These are phyloP conservation scores for Acacia pycnantha DNA, from an alignment of 331 rosid species.

Conservation along the genomic window DNA sequence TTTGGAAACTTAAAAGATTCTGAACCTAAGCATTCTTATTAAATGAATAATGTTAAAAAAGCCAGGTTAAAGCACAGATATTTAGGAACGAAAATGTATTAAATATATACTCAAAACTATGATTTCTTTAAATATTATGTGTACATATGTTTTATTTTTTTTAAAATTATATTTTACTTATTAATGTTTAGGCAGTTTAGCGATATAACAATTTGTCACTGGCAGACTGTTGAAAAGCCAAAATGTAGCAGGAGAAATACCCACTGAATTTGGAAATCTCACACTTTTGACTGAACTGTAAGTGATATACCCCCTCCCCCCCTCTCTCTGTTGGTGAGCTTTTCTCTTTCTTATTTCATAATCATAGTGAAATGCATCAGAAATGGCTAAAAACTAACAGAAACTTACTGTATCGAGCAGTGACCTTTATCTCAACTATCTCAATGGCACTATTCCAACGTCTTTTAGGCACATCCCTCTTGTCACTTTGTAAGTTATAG, in stretches of 20 bases:
- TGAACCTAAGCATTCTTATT: background rate
- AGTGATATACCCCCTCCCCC: constrained; percentile 24
- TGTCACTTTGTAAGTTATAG: constrained; percentile 49
- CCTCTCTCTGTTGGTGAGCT: background rate
- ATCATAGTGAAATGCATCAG: background rate
- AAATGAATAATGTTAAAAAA: background rate
- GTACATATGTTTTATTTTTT: background rate
- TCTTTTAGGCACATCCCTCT: constrained; percentile 56
- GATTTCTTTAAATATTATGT: background rate
- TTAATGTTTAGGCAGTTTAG: background rate
- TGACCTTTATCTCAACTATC: constrained; percentile 67
- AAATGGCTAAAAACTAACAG: constrained; percentile 13
- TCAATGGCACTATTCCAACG: constrained; percentile 71
- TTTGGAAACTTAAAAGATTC: background rate
- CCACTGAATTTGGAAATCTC: constrained; percentile 70
- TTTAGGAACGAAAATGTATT: background rate
- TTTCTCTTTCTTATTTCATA: background rate
- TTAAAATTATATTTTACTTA: background rate
- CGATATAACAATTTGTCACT: background rate
- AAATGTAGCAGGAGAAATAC: constrained; percentile 59
- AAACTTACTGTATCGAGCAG: constrained; percentile 34
- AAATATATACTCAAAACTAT: background rate
- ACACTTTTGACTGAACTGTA: constrained; percentile 52
- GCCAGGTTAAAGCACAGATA: background rate
- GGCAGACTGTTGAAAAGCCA: constrained; percentile 60